Percentiles rank a stretch among this genome's conserved stretches.
phyloP scores from a whole-genome alignment of 768 basidiomycete genomes.

The Tulasnella calospora region DNA sequence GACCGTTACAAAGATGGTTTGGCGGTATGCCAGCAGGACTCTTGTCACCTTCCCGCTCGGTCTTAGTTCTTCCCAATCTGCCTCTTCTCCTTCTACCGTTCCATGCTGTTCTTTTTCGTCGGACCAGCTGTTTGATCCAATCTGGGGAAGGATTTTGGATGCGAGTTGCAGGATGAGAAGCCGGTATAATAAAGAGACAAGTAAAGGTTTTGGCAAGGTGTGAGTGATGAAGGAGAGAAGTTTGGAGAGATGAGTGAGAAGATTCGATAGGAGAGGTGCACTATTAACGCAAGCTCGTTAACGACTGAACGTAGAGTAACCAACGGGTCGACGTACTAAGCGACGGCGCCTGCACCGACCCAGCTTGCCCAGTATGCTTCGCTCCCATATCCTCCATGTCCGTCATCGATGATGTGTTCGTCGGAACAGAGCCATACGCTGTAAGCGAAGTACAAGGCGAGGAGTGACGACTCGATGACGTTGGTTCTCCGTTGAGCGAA shows the following conservation, averaged over 20 bases:
- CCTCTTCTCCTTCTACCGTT: conserved; percentile 9
- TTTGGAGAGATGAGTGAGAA: conserved; percentile 75
- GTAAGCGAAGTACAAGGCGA: conserved; percentile 84
- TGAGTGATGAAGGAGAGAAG: conserved; percentile 76
- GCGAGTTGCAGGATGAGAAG: conserved; percentile 76
- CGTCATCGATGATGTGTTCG: conserved; percentile 15
- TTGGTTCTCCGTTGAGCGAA: conserved; percentile 85
- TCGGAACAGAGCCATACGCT: conserved; percentile 74
- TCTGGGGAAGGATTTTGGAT: conserved; percentile 76
- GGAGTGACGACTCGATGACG: conserved; percentile 83
- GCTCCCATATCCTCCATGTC: conserved; percentile 28
- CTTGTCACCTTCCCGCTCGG: conserved; percentile 74
- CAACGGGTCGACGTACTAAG: conserved; percentile 7
- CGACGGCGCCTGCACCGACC: conserved; percentile 23
- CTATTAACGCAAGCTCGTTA: conserved; percentile 16
- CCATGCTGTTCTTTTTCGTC: conserved; percentile 44
- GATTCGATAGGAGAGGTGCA: conserved; percentile 69
- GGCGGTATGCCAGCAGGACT: conserved; percentile 73
- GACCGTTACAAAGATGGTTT: conserved; percentile 77
- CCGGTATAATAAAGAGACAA: conserved; percentile 68
- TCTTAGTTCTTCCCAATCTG: background rate
- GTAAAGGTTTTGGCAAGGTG: conserved; percentile 78
- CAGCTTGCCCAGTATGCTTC: conserved; percentile 23
- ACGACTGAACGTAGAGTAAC: background rate
- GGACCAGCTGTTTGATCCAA: conserved; percentile 77